Base-by-base conservation (phyloP, 1,284 basidiomycete genomes). In the Puccinia hordei region DNA sequence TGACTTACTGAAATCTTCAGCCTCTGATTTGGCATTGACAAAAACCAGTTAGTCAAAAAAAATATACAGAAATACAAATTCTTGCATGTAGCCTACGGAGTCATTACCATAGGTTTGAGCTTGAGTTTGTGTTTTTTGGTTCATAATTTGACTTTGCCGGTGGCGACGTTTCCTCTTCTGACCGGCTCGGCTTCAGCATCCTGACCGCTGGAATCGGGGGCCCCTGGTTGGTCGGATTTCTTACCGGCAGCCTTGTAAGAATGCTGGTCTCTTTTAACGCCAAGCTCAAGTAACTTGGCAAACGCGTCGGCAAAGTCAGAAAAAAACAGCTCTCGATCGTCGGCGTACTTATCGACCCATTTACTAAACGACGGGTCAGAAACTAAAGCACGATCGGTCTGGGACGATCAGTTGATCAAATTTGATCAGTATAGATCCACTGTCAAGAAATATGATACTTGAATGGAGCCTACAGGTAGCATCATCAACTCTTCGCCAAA, bases 251-350 rank as follows among this genome's bases (percentile, higher is more conserved):
- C 24, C 30, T 73, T 66, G 30, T 49, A 77, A 38, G 46, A 49
- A 33, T 73, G 46, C 69, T 71, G 13, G 30, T 74, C 63, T 49
- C 65, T 57, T 66, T 79, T 65, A 35, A 85, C 85, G 65, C 85
- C 85, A 44, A 86, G 82, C 81, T 86, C 85, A 35, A 87, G 83
- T 4, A 86, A 82, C 82, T 85, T 85, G 63, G 84, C 84, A 81
- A 86, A 87, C 27, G 84, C 86, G 73, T 85, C 84, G 19, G 88
- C 84, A 82, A 89, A 89, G 83, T 89, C 87, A 65, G 86, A 84
- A 84, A 88, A 89, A 86, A 89, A 89, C 8, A 87, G 84, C 63
- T 88, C 87, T 82, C 87, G 86, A 85, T 89, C 88, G 63, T 87
- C 87, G 6, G 88, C 88, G 82, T 87, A 87, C 79, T 86, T 86